These are phyloP conservation scores for Didymosphaeria variabile DNA, from an alignment of 2,329 filamentous ascomycete genomes.

Conservation along the genomic window DNA sequence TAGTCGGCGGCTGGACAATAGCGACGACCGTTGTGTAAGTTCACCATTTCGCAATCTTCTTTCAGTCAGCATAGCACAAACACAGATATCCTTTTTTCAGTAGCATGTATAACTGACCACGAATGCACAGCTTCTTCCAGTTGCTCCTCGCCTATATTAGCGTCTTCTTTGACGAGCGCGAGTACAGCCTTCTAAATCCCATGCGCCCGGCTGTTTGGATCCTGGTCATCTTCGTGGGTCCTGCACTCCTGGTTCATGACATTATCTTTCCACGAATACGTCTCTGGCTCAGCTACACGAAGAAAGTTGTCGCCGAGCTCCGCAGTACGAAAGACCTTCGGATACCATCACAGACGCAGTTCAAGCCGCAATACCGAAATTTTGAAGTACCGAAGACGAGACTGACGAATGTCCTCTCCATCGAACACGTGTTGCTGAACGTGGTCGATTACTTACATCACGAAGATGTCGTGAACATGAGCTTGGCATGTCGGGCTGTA, in stretches of 20 bases:
- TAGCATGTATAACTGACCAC: conserved; percentile 12
- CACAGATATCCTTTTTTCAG: neutral
- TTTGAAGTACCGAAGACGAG: conserved; percentile 20
- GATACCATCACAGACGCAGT: conserved; percentile 7
- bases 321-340: conserved; percentile 5
- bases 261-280: conserved; percentile 18
- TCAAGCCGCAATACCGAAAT: conserved; percentile 15
- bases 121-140: conserved; percentile 20
- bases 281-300: conserved; percentile 17
- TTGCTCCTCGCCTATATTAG: conserved; percentile 27
- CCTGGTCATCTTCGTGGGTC: conserved; percentile 12
- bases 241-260: conserved; percentile 8
- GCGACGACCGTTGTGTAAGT: conserved; percentile 21
- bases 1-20: conserved; percentile 22
- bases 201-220: conserved; percentile 24
- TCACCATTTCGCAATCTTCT: neutral
- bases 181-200: conserved; percentile 30
- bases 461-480: conserved; percentile 30
- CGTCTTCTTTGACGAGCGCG: conserved; percentile 30
- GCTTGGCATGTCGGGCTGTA: conserved; percentile 21
- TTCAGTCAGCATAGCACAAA: neutral
- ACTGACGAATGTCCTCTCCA: conserved; percentile 24
- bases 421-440: conserved; percentile 32
- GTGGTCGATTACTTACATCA: conserved; percentile 26
- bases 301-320: conserved; percentile 14